Evolutionary conservation across 345 rosid species (phyloP).

Genomic region (Stellera chamaejasme): DNA sequence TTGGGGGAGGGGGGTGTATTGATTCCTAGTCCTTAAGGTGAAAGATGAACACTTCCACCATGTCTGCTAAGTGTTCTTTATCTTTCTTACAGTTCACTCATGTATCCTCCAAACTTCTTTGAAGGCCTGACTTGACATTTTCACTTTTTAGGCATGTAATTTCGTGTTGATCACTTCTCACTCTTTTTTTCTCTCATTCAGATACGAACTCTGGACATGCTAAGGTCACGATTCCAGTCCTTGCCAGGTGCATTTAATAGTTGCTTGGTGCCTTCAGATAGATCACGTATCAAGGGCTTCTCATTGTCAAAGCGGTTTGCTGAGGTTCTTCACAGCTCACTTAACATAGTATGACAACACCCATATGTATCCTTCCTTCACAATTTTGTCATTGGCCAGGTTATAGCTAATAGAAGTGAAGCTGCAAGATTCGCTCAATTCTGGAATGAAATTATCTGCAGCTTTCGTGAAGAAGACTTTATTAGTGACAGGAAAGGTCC

Average conservation of each 20-base stretch:
- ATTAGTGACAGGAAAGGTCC: conserved; percentile 82
- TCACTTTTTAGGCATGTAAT: too few species aligned
- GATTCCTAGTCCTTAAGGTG: too few species aligned
- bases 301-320: conserved; percentile 78
- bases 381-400: conserved; percentile 34
- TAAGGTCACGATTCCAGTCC: conserved; percentile 91
- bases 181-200: conserved; percentile 15
- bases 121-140: too few species aligned
- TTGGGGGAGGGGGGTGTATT: too few species aligned
- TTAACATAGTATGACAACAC: conserved; percentile 8
- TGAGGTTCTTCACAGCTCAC: conserved; percentile 35
- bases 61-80: too few species aligned
- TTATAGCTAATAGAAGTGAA: conserved; percentile 87
- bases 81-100: too few species aligned
- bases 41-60: too few species aligned
- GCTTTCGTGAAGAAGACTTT: conserved; percentile 99
- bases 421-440: conserved; percentile 98
- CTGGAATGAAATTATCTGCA: conserved; percentile 91
- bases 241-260: conserved; percentile 90
- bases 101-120: too few species aligned
- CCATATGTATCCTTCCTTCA: conserved; percentile 6
- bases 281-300: conserved; percentile 69
- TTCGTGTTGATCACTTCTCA: conserved; percentile 1
- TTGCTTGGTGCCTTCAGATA: conserved; percentile 81
- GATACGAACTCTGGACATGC: conserved; percentile 96